Evolutionary conservation across 805 yeast genomes (phyloP).

Genomic region (Nakazawaea populi): DNA sequence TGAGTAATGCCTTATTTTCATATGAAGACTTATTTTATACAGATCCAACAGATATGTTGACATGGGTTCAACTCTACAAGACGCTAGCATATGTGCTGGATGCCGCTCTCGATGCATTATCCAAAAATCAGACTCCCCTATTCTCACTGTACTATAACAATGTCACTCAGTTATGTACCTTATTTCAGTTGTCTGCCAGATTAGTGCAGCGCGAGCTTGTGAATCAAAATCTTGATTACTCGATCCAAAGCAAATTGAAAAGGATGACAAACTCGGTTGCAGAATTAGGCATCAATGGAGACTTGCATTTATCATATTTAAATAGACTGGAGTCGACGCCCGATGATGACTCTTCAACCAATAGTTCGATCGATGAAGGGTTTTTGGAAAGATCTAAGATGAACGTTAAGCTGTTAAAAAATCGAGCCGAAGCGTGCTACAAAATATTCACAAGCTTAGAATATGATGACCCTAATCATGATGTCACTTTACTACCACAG

Average conservation of each 20-base stretch:
- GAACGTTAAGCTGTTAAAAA: constrained; percentile 17
- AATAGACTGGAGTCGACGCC: neutral
- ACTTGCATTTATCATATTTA: constrained; percentile 40
- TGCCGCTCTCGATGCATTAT: constrained; percentile 43
- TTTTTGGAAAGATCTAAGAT: constrained; percentile 19
- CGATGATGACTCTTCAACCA: neutral
- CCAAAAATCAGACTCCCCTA: constrained; percentile 41
- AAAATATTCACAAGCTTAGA: constrained; percentile 14
- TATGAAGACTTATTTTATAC: constrained; percentile 45
- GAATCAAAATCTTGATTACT: constrained; percentile 37
- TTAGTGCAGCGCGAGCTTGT: constrained; percentile 46
- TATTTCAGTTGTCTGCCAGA: constrained; percentile 50
- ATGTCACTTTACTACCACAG: constrained; percentile 43
- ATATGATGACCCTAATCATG: constrained; percentile 11
- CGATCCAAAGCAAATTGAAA: constrained; percentile 44
- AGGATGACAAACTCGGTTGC: constrained; percentile 50
- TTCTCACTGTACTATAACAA: constrained; percentile 50
- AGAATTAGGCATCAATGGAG: constrained; percentile 60
- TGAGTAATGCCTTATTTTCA: constrained; percentile 16
- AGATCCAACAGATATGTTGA: constrained; percentile 51
- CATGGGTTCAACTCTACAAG: constrained; percentile 53
- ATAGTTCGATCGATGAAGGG: neutral
- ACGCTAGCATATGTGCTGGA: constrained; percentile 42
- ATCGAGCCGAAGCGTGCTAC: constrained; percentile 13
- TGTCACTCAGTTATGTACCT: constrained; percentile 45